phyloP scores from a whole-genome alignment of 495 filamentous ascomycete genomes.

The Acidiella bohemica region DNA sequence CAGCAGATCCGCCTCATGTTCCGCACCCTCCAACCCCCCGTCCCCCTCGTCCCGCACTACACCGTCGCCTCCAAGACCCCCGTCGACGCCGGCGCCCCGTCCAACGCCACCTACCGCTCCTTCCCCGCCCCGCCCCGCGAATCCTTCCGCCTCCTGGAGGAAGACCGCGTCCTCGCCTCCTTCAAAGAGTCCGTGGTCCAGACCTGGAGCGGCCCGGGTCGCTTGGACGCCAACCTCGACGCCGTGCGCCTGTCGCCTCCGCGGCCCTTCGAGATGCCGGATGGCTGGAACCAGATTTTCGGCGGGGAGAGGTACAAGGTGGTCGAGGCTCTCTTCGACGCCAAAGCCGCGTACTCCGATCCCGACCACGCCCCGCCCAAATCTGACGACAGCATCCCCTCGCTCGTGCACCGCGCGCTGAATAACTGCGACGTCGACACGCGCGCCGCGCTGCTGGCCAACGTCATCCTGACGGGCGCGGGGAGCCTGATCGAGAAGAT shows the following conservation, averaged over 20 bases:
- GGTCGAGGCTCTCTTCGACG: slow-evolving; percentile 79
- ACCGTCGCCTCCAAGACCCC: slow-evolving; percentile 71
- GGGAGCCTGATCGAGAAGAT: slow-evolving; percentile 76
- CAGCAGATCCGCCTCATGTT: slow-evolving; percentile 74
- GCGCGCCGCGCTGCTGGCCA: slow-evolving; percentile 63
- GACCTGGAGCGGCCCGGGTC: slow-evolving; percentile 74
- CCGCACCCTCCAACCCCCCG: slow-evolving; percentile 57
- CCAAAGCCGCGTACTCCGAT: slow-evolving; percentile 46
- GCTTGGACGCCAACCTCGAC: slow-evolving; percentile 53
- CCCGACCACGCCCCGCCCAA: slow-evolving; percentile 38
- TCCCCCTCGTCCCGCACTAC: slow-evolving; percentile 74
- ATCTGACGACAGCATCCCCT: slow-evolving; percentile 60
- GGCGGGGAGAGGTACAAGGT: slow-evolving; percentile 71
- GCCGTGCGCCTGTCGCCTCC: slow-evolving; percentile 48
- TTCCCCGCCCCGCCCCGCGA: slow-evolving; percentile 52
- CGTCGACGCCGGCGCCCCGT: slow-evolving; percentile 74
- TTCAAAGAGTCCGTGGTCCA: slow-evolving; percentile 97
- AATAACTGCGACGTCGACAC: slow-evolving; percentile 76
- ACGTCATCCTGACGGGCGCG: slow-evolving; percentile 87
- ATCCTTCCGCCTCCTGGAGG: slow-evolving; percentile 67
- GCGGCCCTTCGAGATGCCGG: slow-evolving; percentile 89
- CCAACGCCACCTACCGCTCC: slow-evolving; percentile 53
- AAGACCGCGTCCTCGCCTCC: slow-evolving; percentile 84
- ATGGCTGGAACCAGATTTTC: slow-evolving; percentile 90
- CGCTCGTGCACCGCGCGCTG: slow-evolving; percentile 64